phyloP scores from a whole-genome alignment of 1,284 basidiomycete genomes.

The Leccinum angustisporum region DNA sequence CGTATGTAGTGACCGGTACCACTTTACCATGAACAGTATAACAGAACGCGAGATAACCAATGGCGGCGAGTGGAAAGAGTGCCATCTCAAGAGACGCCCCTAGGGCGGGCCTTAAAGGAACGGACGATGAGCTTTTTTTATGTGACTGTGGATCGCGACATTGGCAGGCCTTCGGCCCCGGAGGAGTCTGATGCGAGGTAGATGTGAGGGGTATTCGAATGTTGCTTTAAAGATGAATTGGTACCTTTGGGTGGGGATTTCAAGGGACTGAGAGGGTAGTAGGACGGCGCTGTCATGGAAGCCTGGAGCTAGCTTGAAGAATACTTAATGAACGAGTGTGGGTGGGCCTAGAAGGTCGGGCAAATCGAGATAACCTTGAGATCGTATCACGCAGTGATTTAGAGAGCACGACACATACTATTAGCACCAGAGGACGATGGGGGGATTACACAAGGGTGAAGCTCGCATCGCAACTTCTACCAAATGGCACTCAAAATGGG shows the following conservation, averaged over 20 bases:
- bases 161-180: background rate
- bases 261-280: constrained; percentile 18
- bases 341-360: background rate
- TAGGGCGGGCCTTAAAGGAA: constrained; percentile 10
- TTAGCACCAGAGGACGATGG: background rate
- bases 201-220: background rate
- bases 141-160: constrained; percentile 2
- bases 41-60: constrained; percentile 30
- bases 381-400: background rate
- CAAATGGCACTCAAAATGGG: background rate
- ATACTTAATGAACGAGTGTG: background rate
- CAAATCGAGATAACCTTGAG: background rate
- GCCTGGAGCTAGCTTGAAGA: background rate
- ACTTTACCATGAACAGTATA: constrained; percentile 26
- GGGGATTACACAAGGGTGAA: background rate
- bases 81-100: constrained; percentile 17
- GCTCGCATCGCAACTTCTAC: background rate
- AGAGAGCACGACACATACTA: background rate
- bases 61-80: constrained; percentile 26
- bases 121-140: background rate
- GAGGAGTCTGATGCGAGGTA: background rate
- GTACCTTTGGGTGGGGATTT: constrained; percentile 2
- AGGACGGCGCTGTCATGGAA: constrained; percentile 21
- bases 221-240: background rate
- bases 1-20: constrained; percentile 27